Evolutionary conservation across 1,284 basidiomycete genomes (phyloP).

Genomic region (Pseudozyma flocculosa): DNA sequence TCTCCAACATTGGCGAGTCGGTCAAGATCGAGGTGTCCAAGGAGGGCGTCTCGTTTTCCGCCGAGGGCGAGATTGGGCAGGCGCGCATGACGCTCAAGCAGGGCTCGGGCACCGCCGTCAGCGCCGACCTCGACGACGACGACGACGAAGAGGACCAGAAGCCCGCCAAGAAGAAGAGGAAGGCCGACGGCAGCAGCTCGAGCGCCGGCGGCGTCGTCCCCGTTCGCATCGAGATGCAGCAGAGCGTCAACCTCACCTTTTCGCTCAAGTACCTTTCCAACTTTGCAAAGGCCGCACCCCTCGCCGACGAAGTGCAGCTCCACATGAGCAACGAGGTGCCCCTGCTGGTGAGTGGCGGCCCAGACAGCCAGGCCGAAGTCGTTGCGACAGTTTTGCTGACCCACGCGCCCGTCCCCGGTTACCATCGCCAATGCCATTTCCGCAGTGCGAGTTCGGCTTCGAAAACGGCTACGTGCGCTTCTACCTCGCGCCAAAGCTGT

Average conservation of each 20-base stretch:
- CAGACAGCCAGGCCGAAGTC: no score
- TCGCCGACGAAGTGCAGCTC: conserved; percentile 69
- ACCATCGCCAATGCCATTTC: no score
- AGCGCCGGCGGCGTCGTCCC: conserved; percentile 57
- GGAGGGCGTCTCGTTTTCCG: conserved; percentile 90
- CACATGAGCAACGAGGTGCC: conserved; percentile 54
- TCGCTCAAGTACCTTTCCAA: conserved; percentile 96
- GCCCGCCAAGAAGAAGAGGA: conserved; percentile 47
- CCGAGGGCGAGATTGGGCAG: conserved; percentile 92
- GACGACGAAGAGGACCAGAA: conserved; percentile 52
- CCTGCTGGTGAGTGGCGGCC: conserved; percentile 23
- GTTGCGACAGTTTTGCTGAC: no score
- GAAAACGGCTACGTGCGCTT: conserved; percentile 66
- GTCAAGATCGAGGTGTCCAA: conserved; percentile 95
- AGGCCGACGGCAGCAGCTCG: conserved; percentile 18
- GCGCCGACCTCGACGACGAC: conserved; percentile 49
- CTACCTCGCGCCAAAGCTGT: conserved; percentile 57
- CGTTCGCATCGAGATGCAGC: conserved; percentile 58
- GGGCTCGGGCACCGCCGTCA: conserved; percentile 59
- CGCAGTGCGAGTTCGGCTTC: conserved; percentile 79
- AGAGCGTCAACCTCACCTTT: conserved; percentile 90
- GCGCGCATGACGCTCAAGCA: conserved; percentile 85
- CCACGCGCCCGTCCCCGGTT: no score
- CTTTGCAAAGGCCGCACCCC: conserved; percentile 86
- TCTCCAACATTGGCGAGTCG: conserved; percentile 87